Conservation (phyloP, 176 grass and related monocot genomes). For the Tillandsia leiboldiana region DNA sequence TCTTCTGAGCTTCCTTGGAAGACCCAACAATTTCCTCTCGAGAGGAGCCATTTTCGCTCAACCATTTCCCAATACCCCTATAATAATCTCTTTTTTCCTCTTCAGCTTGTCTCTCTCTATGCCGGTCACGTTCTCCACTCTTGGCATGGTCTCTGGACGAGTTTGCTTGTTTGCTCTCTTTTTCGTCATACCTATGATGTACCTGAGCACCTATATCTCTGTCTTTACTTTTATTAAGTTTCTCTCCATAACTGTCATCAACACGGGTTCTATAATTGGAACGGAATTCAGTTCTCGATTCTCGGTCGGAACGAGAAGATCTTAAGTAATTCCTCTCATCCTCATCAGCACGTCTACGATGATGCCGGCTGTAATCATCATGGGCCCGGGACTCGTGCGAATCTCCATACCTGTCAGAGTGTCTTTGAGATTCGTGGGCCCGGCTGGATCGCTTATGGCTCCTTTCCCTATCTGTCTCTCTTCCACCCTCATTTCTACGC, state of each 20-base stretch:
- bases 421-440: constrained; percentile 41
- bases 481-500: constrained; percentile 29
- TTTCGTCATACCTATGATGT: constrained; percentile 19
- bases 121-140: constrained; percentile 11
- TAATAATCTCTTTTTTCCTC: constrained; percentile 12
- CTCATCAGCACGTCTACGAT: constrained; percentile 38
- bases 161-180: constrained; percentile 31
- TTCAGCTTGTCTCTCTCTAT: constrained; percentile 16
- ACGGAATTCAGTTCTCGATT: constrained; percentile 36
- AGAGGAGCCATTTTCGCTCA: not conserved
- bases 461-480: constrained; percentile 27
- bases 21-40: constrained; percentile 1
- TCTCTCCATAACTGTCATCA: constrained; percentile 30
- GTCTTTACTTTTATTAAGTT: constrained; percentile 40
- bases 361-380: constrained; percentile 62
- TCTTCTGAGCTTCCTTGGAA: constrained; percentile 15
- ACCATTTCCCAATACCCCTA: constrained; percentile 11
- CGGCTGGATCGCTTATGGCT: constrained; percentile 20
- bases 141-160: constrained; percentile 16
- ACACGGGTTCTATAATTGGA: constrained; percentile 33
- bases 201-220: constrained; percentile 24
- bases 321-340: constrained; percentile 45
- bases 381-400: constrained; percentile 46
- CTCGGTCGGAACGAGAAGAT: constrained; percentile 34
- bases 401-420: constrained; percentile 41